Conservation (phyloP, 164 flowering plant species). For the Liriodendron chinense region DNA sequence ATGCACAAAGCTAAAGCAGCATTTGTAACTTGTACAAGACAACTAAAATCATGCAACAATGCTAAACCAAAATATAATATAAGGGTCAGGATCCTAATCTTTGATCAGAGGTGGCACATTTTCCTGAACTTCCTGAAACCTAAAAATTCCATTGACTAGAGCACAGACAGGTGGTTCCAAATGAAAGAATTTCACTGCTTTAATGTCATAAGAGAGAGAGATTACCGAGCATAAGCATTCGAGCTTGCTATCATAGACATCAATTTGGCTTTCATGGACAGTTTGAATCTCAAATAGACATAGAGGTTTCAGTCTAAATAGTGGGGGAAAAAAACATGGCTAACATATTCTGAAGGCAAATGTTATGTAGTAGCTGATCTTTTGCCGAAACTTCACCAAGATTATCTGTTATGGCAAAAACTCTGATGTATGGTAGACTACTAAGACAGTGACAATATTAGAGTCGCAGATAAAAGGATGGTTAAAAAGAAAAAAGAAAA, state of each 20-base stretch:
- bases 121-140: too few species aligned
- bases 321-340: background rate
- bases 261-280: too few species aligned
- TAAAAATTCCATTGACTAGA: too few species aligned
- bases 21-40: background rate
- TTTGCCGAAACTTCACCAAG: slow-evolving; percentile 96
- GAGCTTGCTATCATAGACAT: slow-evolving; percentile 90
- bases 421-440: slow-evolving; percentile 92
- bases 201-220: background rate
- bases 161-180: background rate
- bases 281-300: slow-evolving; percentile 71
- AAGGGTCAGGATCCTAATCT: background rate
- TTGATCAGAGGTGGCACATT: too few species aligned
- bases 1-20: background rate
- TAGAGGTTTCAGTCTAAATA: background rate
- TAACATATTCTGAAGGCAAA: background rate
- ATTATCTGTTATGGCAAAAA: slow-evolving; percentile 88
- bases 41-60: background rate
- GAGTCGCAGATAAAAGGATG: background rate
- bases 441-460: slow-evolving; percentile 7
- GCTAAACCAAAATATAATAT: background rate
- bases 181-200: background rate
- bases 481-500: background rate
- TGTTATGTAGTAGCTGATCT: slow-evolving; percentile 58
- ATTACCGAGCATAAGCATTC: too few species aligned